Evolutionary conservation across 1,284 basidiomycete genomes (phyloP), one percentile per base, ranked within the genome.

Genomic region (Irpex lacteus): DNA sequence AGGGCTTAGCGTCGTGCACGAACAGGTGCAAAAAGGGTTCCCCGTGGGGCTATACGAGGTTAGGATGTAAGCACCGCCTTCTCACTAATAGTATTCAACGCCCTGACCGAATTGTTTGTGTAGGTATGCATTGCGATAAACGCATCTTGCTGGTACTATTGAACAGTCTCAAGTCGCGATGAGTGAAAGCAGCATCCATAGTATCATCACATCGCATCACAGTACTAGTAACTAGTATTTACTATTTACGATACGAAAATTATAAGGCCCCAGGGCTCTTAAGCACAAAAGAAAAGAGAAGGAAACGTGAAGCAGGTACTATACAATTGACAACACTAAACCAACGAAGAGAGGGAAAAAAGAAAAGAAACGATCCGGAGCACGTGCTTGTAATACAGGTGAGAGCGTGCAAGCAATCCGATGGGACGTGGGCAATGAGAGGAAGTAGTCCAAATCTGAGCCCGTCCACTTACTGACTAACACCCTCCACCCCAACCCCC

Each of bases 11-110:
- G 72, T 96, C 9, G 74, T 94, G 9, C 80, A 84, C 69, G 87
- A 96, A 68, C 84, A 91, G 69, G 77, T 89, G 0, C 93, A 95
- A 71, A 76, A 84, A 2, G 95, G 95, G 0, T 85, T 98, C 61
- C 94, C 94, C 0, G 81, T 81, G 56, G 94, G 89, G 18, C 73
- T 97, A 60, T 96, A 90, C 73, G 80, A 82, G 15, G 94, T 97
- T 4, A 95, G 94, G 81, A 92, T 92, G 93, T 95, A 63, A 44
- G 87, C 73, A 50, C 37, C 26, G n/a, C 61, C 38, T 56, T 5
- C 34, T 4, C 5, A 3, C 34, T 7, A 56, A 32, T 5, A 34
- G 13, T 34, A 13, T 19, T 53, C 19, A 1, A n/a, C 15, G 50
- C 21, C 65, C 37, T 54, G 36, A 57, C 4, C 19, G 4, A 4